These are phyloP conservation scores for Tetragonia tetragonoides DNA, from an alignment of 148 eudicot species.

Conservation along the genomic window DNA sequence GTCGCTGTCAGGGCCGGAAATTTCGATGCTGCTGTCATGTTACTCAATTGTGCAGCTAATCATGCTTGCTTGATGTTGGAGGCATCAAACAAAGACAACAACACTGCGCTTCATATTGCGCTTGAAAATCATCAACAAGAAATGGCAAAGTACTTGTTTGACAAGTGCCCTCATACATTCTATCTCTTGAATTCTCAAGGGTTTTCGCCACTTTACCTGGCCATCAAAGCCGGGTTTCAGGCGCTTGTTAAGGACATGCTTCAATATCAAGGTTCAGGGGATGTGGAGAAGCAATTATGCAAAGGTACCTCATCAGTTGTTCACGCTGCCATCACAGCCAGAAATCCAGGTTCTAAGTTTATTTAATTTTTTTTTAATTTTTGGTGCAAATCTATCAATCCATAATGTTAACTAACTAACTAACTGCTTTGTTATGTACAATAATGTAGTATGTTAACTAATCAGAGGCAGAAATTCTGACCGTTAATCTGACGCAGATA, in stretches of 20 bases:
- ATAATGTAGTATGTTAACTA: not conserved
- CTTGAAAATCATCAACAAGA: constrained; percentile 21
- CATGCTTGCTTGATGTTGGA: constrained; percentile 6
- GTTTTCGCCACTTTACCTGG: constrained; percentile 24
- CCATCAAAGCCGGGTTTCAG: constrained; percentile 23
- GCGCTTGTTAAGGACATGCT: constrained; percentile 25
- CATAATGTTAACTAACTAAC: not conserved
- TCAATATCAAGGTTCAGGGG: too few relatives aligned
- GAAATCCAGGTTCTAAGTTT: constrained; percentile 9
- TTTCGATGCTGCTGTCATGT: not conserved
- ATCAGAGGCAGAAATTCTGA: too few relatives aligned
- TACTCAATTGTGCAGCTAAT: not conserved
- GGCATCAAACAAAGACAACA: not conserved
- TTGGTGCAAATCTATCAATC: not conserved
- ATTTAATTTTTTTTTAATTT: too few relatives aligned
- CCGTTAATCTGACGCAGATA: constrained; percentile 5
- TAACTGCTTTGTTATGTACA: not conserved
- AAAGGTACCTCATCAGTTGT: constrained; percentile 14
- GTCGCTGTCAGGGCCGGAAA: constrained; percentile 25
- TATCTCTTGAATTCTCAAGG: not conserved
- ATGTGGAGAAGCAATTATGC: not conserved
- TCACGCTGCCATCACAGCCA: constrained; percentile 31
- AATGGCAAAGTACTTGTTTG: constrained; percentile 16
- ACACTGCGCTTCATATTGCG: constrained; percentile 31
- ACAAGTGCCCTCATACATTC: not conserved